These are phyloP conservation scores for Psilocybe tampanensis DNA, from an alignment of 768 basidiomycete genomes.

Conservation along the genomic window DNA sequence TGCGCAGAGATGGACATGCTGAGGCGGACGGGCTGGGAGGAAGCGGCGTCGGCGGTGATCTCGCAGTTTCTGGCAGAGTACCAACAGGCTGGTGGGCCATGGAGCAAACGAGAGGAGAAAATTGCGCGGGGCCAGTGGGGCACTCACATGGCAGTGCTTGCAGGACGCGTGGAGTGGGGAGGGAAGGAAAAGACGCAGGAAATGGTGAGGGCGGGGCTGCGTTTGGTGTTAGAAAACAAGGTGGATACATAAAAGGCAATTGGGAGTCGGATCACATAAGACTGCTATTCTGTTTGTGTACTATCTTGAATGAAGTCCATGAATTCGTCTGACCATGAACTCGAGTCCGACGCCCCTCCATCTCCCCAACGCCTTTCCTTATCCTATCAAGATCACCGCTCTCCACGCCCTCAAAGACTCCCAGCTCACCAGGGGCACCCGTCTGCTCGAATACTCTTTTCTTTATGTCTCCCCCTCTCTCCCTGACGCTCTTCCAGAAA, in stretches of 20 bases:
- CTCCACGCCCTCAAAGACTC: slow-evolving; percentile 52
- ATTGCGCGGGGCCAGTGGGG: slow-evolving; percentile 52
- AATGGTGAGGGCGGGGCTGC: slow-evolving; percentile 52
- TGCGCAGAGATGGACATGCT: slow-evolving; percentile 60
- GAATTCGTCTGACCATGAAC: too few relatives aligned
- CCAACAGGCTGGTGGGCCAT: slow-evolving; percentile 26
- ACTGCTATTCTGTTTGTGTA: too few relatives aligned
- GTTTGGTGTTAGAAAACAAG: slow-evolving; percentile 28
- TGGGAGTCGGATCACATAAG: slow-evolving; percentile 24
- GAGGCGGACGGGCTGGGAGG: slow-evolving; percentile 42
- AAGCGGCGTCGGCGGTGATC: slow-evolving; percentile 38
- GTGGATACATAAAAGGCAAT: not conserved
- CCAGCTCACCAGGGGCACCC: slow-evolving; percentile 67
- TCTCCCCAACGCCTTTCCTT: slow-evolving; percentile 80
- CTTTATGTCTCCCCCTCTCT: slow-evolving; percentile 47
- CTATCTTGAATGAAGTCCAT: too few relatives aligned
- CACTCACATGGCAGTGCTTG: slow-evolving; percentile 53
- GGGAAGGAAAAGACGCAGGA: slow-evolving; percentile 46
- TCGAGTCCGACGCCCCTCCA: slow-evolving; percentile 72
- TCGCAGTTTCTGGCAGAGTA: slow-evolving; percentile 51
- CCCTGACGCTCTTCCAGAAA: slow-evolving; percentile 55
- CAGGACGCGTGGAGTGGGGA: slow-evolving; percentile 54
- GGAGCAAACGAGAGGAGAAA: slow-evolving; percentile 32
- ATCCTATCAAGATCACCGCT: slow-evolving; percentile 81
- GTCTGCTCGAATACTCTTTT: slow-evolving; percentile 86